Evolutionary conservation across 2,329 filamentous ascomycete genomes (phyloP).

Genomic region (Lomentospora prolificans): DNA sequence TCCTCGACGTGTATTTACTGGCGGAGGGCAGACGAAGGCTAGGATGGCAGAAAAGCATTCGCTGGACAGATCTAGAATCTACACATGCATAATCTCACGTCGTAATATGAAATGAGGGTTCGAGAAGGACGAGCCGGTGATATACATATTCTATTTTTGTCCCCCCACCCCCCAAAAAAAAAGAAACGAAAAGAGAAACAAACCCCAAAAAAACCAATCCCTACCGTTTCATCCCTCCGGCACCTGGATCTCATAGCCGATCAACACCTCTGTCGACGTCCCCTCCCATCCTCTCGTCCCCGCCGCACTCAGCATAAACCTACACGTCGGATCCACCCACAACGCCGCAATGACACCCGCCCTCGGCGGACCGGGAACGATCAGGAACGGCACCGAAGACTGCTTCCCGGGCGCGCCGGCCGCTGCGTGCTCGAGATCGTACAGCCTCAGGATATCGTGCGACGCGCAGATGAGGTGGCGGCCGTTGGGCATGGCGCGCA

Average conservation of each 20-base stretch:
- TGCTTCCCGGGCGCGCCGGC: background rate
- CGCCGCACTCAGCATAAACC: conserved; percentile 84
- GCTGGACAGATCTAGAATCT: too few relatives aligned
- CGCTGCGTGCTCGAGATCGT: conserved; percentile 68
- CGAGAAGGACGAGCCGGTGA: too few relatives aligned
- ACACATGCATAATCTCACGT: too few relatives aligned
- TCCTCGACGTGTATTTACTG: conserved; percentile 32
- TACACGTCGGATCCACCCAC: conserved; percentile 78
- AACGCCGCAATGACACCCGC: conserved; percentile 82
- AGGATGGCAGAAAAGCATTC: background rate
- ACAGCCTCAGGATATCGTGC: conserved; percentile 86
- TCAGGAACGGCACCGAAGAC: conserved; percentile 76
- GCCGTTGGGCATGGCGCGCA: conserved; percentile 86
- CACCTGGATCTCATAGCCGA: conserved; percentile 77
- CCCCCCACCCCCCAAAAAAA: background rate
- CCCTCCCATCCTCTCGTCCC: conserved; percentile 96
- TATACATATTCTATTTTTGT: too few relatives aligned
- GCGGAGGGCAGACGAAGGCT: conserved; percentile 10
- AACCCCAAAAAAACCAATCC: too few relatives aligned
- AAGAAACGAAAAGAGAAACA: too few relatives aligned
- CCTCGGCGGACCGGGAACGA: conserved; percentile 74
- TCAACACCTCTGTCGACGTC: conserved; percentile 73
- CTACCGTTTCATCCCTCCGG: background rate
- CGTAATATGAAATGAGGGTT: too few relatives aligned
- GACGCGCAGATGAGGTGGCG: conserved; percentile 87